Evolutionary conservation across 306 rosid species (phyloP).

Genomic region (Ziziphus jujuba): DNA sequence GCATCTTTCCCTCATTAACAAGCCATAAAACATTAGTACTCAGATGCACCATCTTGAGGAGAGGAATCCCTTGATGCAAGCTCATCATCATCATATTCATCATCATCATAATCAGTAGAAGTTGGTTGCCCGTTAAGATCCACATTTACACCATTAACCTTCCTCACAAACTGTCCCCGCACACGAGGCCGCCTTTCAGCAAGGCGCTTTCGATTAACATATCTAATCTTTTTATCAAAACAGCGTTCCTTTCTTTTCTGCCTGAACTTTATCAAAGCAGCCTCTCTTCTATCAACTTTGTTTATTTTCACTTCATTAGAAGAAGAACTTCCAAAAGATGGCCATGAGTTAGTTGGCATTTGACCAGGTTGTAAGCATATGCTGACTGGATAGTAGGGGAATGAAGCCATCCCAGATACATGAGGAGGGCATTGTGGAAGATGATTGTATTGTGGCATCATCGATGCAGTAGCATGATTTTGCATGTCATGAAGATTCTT

Average conservation of each 20-base stretch:
- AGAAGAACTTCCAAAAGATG: slow-evolving; percentile 56
- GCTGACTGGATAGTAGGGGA: slow-evolving; percentile 67
- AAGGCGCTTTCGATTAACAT: slow-evolving; percentile 75
- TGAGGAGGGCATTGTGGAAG: slow-evolving; percentile 70
- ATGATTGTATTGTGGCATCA: slow-evolving; percentile 70
- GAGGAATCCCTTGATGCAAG: slow-evolving; percentile 37
- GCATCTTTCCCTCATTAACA: not conserved
- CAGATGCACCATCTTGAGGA: slow-evolving; percentile 36
- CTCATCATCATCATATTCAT: slow-evolving; percentile 71
- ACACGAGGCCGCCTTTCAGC: slow-evolving; percentile 94
- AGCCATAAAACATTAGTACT: slow-evolving; percentile 8
- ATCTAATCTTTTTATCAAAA: slow-evolving; percentile 93
- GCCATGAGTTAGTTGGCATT: slow-evolving; percentile 65
- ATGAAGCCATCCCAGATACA: slow-evolving; percentile 66
- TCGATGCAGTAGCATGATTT: slow-evolving; percentile 51
- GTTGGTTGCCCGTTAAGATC: slow-evolving; percentile 90
- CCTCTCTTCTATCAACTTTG: slow-evolving; percentile 93
- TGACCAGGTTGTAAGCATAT: slow-evolving; percentile 79
- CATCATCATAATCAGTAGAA: slow-evolving; percentile 60
- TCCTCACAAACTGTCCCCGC: slow-evolving; percentile 92
- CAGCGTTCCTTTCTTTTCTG: slow-evolving; percentile 96
- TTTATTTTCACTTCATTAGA: slow-evolving; percentile 55
- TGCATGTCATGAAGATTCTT: slow-evolving; percentile 70
- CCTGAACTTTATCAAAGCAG: slow-evolving; percentile 89
- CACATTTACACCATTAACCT: slow-evolving; percentile 65